Evolutionary conservation across 306 rosid species (phyloP).

Genomic region (Quercus rubra): DNA sequence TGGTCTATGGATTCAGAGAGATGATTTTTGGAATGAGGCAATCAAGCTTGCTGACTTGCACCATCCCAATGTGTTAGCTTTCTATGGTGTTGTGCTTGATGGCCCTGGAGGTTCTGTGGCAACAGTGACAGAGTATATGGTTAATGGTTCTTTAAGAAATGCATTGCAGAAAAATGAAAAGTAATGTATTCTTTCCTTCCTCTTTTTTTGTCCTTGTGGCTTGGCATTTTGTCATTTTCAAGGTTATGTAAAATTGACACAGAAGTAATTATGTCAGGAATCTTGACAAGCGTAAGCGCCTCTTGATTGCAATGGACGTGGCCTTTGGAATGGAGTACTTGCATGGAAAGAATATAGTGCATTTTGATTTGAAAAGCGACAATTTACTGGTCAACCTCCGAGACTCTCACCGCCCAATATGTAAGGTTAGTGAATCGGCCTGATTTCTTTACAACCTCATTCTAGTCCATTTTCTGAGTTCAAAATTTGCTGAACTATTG

Average conservation of each 20-base stretch:
- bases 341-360: constrained; percentile 92
- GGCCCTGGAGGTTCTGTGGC: constrained; percentile 91
- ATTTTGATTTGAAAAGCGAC: constrained; percentile 97
- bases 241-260: constrained; percentile 8
- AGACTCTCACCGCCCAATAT: constrained; percentile 91
- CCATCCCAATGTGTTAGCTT: constrained; percentile 95
- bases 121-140: constrained; percentile 94
- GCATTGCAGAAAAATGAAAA: constrained; percentile 80
- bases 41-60: constrained; percentile 92
- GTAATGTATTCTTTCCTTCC: constrained; percentile 31
- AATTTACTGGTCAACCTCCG: constrained; percentile 91
- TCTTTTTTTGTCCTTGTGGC: not conserved
- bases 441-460: not conserved
- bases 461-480: constrained; percentile 7
- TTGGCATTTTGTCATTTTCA: not conserved
- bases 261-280: constrained; percentile 43
- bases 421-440: constrained; percentile 57
- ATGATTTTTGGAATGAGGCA: constrained; percentile 98
- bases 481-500: not conserved
- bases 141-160: constrained; percentile 83
- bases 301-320: constrained; percentile 90
- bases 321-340: constrained; percentile 97
- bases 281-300: constrained; percentile 83
- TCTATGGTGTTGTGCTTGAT: constrained; percentile 91
- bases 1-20: constrained; percentile 43